Conservation (phyloP, 805 yeast species). For the Yarrowia yakushimensis region DNA sequence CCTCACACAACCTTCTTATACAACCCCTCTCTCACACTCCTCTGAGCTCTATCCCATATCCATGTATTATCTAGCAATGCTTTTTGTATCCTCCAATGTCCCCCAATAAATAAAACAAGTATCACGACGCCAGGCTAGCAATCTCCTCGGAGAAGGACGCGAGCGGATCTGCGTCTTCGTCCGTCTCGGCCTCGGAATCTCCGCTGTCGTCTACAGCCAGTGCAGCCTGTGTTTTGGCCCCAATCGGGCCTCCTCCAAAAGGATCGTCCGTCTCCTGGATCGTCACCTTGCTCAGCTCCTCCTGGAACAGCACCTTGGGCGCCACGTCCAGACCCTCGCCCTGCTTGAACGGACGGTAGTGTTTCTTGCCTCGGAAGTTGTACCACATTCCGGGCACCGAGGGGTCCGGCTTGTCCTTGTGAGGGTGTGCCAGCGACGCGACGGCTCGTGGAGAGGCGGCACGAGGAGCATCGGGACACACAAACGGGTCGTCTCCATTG, state of each 20-base stretch:
- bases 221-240: neutral
- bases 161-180: slow-evolving; percentile 16
- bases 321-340: slow-evolving; percentile 10
- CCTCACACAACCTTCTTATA: too few species aligned
- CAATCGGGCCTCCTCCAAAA: slow-evolving; percentile 3
- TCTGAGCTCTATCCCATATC: neutral
- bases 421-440: neutral
- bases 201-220: neutral
- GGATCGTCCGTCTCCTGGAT: neutral
- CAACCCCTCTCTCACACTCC: too few species aligned
- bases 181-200: slow-evolving; percentile 23
- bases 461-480: slow-evolving; percentile 3
- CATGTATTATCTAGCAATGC: neutral
- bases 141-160: slow-evolving; percentile 19
- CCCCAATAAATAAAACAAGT: neutral
- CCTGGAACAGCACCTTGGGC: slow-evolving; percentile 17
- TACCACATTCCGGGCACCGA: slow-evolving; percentile 16
- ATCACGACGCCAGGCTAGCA: neutral
- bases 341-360: slow-evolving; percentile 21
- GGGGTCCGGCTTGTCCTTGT: slow-evolving; percentile 9
- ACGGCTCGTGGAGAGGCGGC: neutral
- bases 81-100: neutral
- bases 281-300: neutral
- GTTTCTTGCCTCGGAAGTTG: slow-evolving; percentile 14
- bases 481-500: slow-evolving; percentile 13